phyloP scores from a whole-genome alignment of 257 asterid genomes.

The Solanum dulcamara region DNA sequence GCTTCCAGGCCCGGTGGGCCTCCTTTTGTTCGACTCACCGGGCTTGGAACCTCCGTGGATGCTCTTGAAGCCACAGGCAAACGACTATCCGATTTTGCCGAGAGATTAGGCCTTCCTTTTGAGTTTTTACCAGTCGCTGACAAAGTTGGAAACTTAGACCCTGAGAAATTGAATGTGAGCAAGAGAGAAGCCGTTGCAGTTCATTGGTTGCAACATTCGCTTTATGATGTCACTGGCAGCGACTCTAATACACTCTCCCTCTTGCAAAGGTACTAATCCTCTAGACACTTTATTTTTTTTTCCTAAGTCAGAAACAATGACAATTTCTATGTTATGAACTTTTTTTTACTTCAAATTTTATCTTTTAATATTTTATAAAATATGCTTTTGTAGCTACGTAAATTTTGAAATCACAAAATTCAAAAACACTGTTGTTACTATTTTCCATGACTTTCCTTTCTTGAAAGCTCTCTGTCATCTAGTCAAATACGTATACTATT shows the following conservation, averaged over 20 bases:
- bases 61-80: conserved; percentile 93
- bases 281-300: no score
- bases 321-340: background rate
- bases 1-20: conserved; percentile 94
- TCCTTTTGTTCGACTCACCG: conserved; percentile 81
- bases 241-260: conserved; percentile 73
- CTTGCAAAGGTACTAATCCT: conserved; percentile 51
- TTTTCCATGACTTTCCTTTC: background rate
- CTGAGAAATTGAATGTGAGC: conserved; percentile 48
- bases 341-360: background rate
- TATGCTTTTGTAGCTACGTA: background rate
- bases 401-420: background rate
- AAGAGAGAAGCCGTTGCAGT: conserved; percentile 94
- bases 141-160: conserved; percentile 68
- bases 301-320: background rate
- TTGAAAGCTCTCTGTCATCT: background rate
- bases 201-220: conserved; percentile 96
- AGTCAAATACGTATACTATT: background rate
- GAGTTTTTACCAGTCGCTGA: conserved; percentile 78
- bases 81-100: conserved; percentile 77
- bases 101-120: conserved; percentile 75
- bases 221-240: conserved; percentile 88
- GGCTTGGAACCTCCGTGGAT: conserved; percentile 76
- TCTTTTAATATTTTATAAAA: background rate
- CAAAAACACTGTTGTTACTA: background rate